These are phyloP conservation scores for Metschnikowia continentalis DNA, from an alignment of 805 yeast species.

Conservation along the genomic window DNA sequence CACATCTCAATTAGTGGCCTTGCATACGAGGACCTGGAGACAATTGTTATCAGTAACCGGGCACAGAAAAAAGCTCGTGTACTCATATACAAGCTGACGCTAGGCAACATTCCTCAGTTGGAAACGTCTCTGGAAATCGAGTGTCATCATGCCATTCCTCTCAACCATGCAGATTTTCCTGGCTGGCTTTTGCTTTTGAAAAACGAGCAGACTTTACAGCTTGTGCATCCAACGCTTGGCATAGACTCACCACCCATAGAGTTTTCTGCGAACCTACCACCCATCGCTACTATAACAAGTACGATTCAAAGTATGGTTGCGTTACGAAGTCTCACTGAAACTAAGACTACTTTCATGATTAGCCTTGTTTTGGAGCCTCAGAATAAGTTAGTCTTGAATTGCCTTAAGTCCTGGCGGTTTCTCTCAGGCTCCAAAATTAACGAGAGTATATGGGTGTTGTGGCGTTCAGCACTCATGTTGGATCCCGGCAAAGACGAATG, in stretches of 20 bases:
- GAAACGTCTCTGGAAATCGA: constrained; percentile 8
- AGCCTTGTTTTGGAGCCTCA: constrained; percentile 43
- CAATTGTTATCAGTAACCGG: constrained; percentile 51
- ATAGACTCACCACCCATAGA: constrained; percentile 32
- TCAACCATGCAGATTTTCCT: constrained; percentile 29
- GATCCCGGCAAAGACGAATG: constrained; percentile 48
- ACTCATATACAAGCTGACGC: constrained; percentile 43
- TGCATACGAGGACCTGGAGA: constrained; percentile 54
- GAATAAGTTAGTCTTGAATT: constrained; percentile 37
- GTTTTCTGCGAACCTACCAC: constrained; percentile 17
- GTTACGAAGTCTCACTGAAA: constrained; percentile 16
- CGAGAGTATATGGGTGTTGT: constrained; percentile 56
- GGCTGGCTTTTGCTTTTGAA: constrained; percentile 46
- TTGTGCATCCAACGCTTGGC: constrained; percentile 58
- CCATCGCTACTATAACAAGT: constrained; percentile 23
- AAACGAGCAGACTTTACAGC: constrained; percentile 28
- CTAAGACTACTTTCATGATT: constrained; percentile 23
- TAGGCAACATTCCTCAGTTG: constrained; percentile 28
- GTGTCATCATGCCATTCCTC: constrained; percentile 29
- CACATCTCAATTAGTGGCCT: constrained; percentile 36
- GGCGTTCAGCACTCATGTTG: constrained; percentile 53
- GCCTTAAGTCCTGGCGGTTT: constrained; percentile 49
- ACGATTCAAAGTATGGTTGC: constrained; percentile 29
- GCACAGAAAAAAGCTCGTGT: constrained; percentile 42
- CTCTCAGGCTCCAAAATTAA: constrained; percentile 55